Percentiles rank a stretch among this genome's conserved stretches.
phyloP scores from a whole-genome alignment of 2,329 filamentous ascomycete genomes.

The Kalaharituber pfeilii region DNA sequence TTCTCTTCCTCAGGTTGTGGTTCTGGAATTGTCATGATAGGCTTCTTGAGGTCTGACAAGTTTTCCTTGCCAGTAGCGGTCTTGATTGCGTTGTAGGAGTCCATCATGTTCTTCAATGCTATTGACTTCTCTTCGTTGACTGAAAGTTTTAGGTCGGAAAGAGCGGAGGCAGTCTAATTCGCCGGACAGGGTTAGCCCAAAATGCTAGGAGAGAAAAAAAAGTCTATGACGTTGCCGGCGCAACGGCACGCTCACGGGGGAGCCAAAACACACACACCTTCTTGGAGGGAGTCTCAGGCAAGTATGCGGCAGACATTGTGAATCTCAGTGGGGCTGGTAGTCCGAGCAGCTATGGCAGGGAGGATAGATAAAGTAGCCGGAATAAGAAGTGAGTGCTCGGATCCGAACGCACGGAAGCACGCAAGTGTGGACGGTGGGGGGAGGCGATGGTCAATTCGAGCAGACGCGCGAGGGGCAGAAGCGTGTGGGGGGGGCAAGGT shows the following conservation, averaged over 20 bases:
- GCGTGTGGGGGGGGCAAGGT: not conserved
- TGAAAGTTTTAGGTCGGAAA: not conserved
- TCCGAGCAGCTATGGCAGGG: too few relatives aligned
- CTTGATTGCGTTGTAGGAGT: not conserved
- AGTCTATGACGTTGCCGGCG: not conserved
- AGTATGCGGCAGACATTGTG: not conserved
- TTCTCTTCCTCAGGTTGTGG: slow-evolving; percentile 7
- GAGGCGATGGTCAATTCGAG: not conserved
- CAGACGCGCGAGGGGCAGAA: not conserved
- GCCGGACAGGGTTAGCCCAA: not conserved
- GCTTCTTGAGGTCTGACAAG: slow-evolving; percentile 4
- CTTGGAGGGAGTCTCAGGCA: not conserved
- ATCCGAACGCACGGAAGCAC: not conserved
- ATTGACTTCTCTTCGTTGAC: not conserved
- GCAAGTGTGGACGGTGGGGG: not conserved
- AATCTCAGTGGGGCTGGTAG: not conserved
- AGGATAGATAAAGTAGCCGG: not conserved
- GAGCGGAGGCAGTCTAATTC: not conserved
- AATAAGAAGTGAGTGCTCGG: not conserved
- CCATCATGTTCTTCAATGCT: not conserved
- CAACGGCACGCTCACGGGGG: not conserved
- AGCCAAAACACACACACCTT: not conserved
- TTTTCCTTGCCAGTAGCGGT: not conserved
- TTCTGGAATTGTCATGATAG: slow-evolving; percentile 5
- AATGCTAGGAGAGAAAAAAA: not conserved